Conservation (phyloP, 139 green algal species). For the Nannochloris sp. region DNA sequence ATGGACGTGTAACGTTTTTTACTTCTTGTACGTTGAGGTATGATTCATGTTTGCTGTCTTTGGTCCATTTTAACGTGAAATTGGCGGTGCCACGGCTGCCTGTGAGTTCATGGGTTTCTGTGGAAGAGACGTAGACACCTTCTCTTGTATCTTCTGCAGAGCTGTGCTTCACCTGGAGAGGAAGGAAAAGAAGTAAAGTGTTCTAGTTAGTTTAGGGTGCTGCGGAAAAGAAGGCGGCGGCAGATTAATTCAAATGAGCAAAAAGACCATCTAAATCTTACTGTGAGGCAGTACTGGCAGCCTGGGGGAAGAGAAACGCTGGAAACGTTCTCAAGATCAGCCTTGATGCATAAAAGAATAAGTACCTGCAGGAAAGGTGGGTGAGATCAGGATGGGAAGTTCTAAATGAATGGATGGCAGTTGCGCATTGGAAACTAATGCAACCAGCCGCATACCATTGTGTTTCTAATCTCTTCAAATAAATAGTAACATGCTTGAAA, state of each 20-base stretch:
- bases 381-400: not conserved
- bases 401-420: not conserved
- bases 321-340: constrained; percentile 56
- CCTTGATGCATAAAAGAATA: constrained; percentile 54
- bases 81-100: constrained; percentile 60
- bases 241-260: no score
- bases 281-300: constrained; percentile 40
- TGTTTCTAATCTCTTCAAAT: no score
- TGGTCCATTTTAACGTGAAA: constrained; percentile 57
- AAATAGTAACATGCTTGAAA: no score
- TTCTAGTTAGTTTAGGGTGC: no score
- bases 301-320: constrained; percentile 34
- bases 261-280: no score
- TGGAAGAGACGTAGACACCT: constrained; percentile 38
- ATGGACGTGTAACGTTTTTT: constrained; percentile 46
- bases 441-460: no score
- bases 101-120: constrained; percentile 45
- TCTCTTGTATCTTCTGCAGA: constrained; percentile 42
- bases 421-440: no score
- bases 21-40: constrained; percentile 53
- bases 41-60: constrained; percentile 32
- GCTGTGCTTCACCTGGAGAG: constrained; percentile 52
- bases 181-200: not conserved
- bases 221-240: no score
- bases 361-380: constrained; percentile 7